Evolutionary conservation across 805 yeast species (phyloP).

Genomic region (Candida pini): DNA sequence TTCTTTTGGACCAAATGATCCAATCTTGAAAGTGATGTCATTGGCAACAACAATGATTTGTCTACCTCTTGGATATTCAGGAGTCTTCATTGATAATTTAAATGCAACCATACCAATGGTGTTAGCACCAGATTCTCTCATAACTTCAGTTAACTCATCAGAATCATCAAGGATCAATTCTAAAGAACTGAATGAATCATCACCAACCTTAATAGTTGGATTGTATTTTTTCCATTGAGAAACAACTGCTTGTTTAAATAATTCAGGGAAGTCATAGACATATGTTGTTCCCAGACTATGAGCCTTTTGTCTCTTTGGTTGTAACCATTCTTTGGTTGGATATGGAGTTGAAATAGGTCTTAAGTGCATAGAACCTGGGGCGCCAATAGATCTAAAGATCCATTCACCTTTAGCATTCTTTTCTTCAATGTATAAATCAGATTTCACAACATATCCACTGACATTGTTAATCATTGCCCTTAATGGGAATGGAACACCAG

Average conservation of each 20-base stretch:
- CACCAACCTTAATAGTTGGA: constrained; percentile 54
- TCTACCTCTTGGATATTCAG: constrained; percentile 96
- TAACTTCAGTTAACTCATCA: constrained; percentile 77
- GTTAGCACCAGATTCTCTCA: constrained; percentile 95
- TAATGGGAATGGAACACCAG: constrained; percentile 89
- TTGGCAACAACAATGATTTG: constrained; percentile 89
- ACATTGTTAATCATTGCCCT: constrained; percentile 96
- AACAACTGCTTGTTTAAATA: constrained; percentile 87
- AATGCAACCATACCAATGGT: constrained; percentile 97
- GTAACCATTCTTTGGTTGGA: constrained; percentile 96
- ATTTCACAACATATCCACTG: constrained; percentile 94
- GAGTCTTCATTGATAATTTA: constrained; percentile 84
- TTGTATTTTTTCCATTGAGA: constrained; percentile 77
- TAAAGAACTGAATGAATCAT: constrained; percentile 67
- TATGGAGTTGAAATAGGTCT: constrained; percentile 94
- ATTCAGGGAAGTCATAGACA: constrained; percentile 97
- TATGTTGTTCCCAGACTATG: constrained; percentile 98
- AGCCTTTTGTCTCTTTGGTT: constrained; percentile 98
- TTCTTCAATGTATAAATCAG: constrained; percentile 91
- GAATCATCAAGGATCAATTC: constrained; percentile 85
- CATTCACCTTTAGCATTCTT: constrained; percentile 90
- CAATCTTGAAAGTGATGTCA: constrained; percentile 96
- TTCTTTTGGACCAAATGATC: constrained; percentile 97
- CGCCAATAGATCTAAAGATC: constrained; percentile 93
- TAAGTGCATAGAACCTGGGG: constrained; percentile 96